phyloP scores from a whole-genome alignment of 164 flowering plant genomes.

The Piper longum region DNA sequence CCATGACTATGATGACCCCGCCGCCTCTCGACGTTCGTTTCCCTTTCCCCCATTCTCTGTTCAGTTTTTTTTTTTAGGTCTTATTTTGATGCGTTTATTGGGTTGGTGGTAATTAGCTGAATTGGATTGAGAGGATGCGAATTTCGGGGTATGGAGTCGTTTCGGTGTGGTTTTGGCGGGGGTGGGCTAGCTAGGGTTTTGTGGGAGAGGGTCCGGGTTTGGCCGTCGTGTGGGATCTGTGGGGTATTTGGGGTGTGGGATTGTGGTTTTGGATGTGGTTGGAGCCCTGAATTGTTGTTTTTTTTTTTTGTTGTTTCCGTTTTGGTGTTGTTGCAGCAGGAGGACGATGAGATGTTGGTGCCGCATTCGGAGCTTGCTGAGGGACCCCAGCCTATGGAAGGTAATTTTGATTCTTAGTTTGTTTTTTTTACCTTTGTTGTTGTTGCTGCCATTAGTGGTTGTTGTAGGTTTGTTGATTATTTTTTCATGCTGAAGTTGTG shows the following conservation, averaged over 20 bases:
- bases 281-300: slow-evolving; percentile 8
- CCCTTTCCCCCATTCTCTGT: neutral
- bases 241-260: slow-evolving; percentile 15
- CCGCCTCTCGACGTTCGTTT: slow-evolving; percentile 49
- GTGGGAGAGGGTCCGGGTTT: neutral
- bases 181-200: slow-evolving; percentile 2
- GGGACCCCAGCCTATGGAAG: slow-evolving; percentile 76
- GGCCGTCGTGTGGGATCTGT: slow-evolving; percentile 11
- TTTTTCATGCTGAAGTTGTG: neutral
- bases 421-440: neutral
- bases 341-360: slow-evolving; percentile 87
- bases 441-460: neutral
- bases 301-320: slow-evolving; percentile 9
- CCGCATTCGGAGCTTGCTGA: slow-evolving; percentile 71
- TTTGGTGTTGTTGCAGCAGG: slow-evolving; percentile 35
- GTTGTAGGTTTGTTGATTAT: neutral
- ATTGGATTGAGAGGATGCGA: neutral
- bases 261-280: slow-evolving; percentile 15
- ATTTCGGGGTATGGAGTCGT: neutral
- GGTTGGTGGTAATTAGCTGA: neutral
- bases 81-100: neutral
- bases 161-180: neutral
- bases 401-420: slow-evolving; percentile 8
- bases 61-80: neutral
- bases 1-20: slow-evolving; percentile 69